Base-by-base conservation (phyloP, 164 flowering plant species). In the Warburgia ugandensis region DNA sequence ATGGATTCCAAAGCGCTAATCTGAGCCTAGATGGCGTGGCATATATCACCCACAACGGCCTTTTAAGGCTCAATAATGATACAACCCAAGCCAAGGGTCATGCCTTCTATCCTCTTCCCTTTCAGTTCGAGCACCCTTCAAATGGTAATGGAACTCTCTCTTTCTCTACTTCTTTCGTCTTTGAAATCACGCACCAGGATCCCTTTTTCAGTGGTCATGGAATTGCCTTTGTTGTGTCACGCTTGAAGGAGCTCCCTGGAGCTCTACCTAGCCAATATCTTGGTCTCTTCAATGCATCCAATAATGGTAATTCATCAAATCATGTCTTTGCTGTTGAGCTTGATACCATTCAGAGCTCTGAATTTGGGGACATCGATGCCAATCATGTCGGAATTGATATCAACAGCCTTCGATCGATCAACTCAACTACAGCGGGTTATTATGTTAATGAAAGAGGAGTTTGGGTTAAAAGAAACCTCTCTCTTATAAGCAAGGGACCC, bases 321-420 rank as follows among this genome's bases (percentile, higher is more conserved):
- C 76, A 73, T 39, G 29, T 77, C 19, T 62, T 79, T 31, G 84
- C 88, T 1, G 77, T 81, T 16, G 88, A 81, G 49, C 79, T 81
- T 58, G 88, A 79, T 55, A 77, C 84, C 0, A 79, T 75, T 37
- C 74, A 68, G 29, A 77, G 77, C 52, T 73, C 72, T 17, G 80
- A 75, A 55, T 73, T 81, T 48, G 58, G 55, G 0, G 84, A 81
- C 46, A 71, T 73, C 17, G 59, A 75, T 49, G 80, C 68, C 25
- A 81, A 81, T 54, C 87, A 81, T 51, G 68, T 76, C 5, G 87
- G 87, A 1, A 44, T 81, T 38, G 74, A 81, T 48, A 47, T 81
- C 63, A 65, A 78, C 40, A 54, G 67, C 52, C 5, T 81, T 64
- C 16, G 6, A 0, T 81, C 82, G n/a, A n/a, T n/a, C n/a, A n/a